phyloP scores from a whole-genome alignment of 2,329 filamentous ascomycete species.

The Pleomassaria siparia region DNA sequence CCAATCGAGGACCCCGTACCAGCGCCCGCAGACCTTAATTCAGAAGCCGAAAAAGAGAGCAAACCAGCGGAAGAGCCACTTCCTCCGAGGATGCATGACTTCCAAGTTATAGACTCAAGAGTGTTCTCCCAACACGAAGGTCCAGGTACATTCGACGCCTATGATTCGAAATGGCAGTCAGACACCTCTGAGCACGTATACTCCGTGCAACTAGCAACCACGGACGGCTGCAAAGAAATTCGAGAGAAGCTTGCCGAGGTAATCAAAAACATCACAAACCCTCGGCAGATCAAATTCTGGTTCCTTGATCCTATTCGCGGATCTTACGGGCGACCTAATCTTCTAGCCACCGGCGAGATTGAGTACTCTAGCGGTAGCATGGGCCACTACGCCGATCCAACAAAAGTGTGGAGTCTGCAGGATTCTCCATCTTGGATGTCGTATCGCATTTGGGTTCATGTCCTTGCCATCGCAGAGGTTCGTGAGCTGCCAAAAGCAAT shows the following conservation, averaged over 20 bases:
- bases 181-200: conserved; percentile 16
- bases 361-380: conserved; percentile 35
- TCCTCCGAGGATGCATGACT: conserved; percentile 18
- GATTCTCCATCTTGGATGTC: conserved; percentile 22
- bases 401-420: conserved; percentile 29
- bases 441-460: conserved; percentile 38
- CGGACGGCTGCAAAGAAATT: conserved; percentile 31
- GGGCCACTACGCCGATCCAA: conserved; percentile 24
- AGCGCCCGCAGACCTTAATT: no score
- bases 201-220: conserved; percentile 24
- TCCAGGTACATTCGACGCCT: conserved; percentile 40
- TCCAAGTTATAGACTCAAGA: conserved; percentile 37
- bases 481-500: conserved; percentile 30
- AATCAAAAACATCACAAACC: conserved; percentile 35
- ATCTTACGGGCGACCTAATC: conserved; percentile 28
- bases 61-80: conserved; percentile 6
- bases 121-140: conserved; percentile 40
- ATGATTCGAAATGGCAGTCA: conserved; percentile 26
- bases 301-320: conserved; percentile 37
- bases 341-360: conserved; percentile 34
- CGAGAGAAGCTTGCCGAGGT: conserved; percentile 30
- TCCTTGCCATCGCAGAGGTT: conserved; percentile 32
- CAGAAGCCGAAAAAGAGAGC: conserved; percentile 7
- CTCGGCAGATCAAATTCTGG: conserved; percentile 45
- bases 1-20: conserved; percentile 7